Percentiles rank a stretch among this genome's conserved stretches.
Conservation (phyloP, 2,329 filamentous ascomycete genomes). For the Emmonsia crescens region DNA sequence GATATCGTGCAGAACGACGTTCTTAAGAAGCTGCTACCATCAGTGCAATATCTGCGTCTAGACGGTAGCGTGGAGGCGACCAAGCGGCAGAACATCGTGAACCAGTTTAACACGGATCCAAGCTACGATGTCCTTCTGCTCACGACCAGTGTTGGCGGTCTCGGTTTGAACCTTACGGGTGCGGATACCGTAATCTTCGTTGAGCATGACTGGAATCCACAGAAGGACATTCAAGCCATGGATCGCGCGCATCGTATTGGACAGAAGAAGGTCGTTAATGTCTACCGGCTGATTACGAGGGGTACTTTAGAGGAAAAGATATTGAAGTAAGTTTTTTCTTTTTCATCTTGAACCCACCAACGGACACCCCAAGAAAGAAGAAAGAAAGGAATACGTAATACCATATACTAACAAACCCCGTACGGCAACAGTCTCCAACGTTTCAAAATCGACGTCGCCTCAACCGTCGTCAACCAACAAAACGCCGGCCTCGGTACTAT, state of each 20-base stretch:
- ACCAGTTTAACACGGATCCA: constrained; percentile 96
- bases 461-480: constrained; percentile 96
- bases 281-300: constrained; percentile 90
- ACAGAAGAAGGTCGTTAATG: constrained; percentile 99
- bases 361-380: constrained; percentile 7
- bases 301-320: constrained; percentile 98
- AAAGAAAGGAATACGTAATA: not conserved
- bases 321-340: constrained; percentile 50
- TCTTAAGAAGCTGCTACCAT: constrained; percentile 78
- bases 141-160: constrained; percentile 87
- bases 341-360: constrained; percentile 7
- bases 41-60: constrained; percentile 84
- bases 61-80: constrained; percentile 89
- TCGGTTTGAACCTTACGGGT: constrained; percentile 89
- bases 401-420: constrained; percentile 1
- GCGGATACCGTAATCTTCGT: constrained; percentile 99
- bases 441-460: constrained; percentile 98
- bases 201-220: constrained; percentile 98
- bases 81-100: constrained; percentile 93
- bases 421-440: constrained; percentile 62
- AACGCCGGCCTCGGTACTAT: constrained; percentile 90
- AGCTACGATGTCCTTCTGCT: constrained; percentile 89
- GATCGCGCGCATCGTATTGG: constrained; percentile 96
- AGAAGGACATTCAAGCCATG: constrained; percentile 98
- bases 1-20: constrained; percentile 97